phyloP scores from a whole-genome alignment of 2,329 filamentous ascomycete genomes.

The Fusarium circinatum region DNA sequence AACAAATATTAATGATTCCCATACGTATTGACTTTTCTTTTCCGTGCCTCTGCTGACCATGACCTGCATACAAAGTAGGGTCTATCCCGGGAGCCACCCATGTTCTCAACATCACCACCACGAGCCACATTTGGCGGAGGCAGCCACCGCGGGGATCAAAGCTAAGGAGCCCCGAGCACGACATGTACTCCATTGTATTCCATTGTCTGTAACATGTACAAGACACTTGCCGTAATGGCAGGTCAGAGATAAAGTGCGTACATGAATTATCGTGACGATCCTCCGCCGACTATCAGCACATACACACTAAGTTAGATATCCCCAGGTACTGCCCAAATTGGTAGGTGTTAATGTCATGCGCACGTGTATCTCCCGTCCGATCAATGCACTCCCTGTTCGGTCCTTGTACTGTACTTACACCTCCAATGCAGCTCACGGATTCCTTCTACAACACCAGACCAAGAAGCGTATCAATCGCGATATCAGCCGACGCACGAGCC shows the following conservation, averaged over 20 bases:
- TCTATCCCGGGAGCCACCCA: background rate
- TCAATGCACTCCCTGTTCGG: background rate
- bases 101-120: conserved; percentile 11
- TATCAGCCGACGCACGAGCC: background rate
- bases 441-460: background rate
- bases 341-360: conserved; percentile 40
- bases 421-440: background rate
- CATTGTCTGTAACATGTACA: background rate
- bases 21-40: conserved; percentile 6
- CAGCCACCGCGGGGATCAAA: conserved; percentile 36
- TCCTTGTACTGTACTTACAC: background rate
- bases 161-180: conserved; percentile 36
- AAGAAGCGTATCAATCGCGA: background rate
- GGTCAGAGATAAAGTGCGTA: conserved; percentile 13
- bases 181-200: conserved; percentile 11
- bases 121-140: conserved; percentile 8
- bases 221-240: conserved; percentile 14
- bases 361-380: conserved; percentile 29
- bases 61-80: conserved; percentile 28
- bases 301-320: background rate
- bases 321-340: conserved; percentile 19
- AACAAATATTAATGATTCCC: conserved; percentile 9
- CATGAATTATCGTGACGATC: background rate
- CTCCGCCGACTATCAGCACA: conserved; percentile 2
- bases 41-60: conserved; percentile 41